Base-by-base conservation (phyloP, 2,329 filamentous ascomycete genomes). In the Sporothrix protearum region DNA sequence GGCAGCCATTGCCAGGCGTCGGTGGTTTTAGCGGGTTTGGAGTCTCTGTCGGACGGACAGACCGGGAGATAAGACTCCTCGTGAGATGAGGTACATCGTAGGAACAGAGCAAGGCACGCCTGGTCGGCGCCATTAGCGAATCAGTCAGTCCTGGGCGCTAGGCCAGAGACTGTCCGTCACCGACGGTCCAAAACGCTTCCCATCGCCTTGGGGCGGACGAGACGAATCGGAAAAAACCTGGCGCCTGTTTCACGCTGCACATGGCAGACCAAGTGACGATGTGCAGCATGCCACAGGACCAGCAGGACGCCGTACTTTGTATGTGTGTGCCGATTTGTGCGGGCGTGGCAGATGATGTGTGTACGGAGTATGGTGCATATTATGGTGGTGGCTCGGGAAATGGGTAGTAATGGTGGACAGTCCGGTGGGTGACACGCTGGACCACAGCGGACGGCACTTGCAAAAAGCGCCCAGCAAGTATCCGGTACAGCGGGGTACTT, bases 401-500 rank as follows among this genome's bases (percentile, higher is more conserved):
- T 19, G 36, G 59, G 59, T 28, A 36, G 59, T 64, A 36, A n/a
- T 22, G 28, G 68, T 22, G 28, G 30, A 19, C 1, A 33, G 8
- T 22, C 6, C 9, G 1, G 6, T 8, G 49, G n/a, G 33, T 25
- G 16, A 22, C 19, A 16, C 57, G 2, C 16, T 42, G 33, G 3
- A 22, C 16, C 9, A 61, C 57, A 42, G 14, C 28, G 59, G 39
- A 45, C n/a, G 36, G 53, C 36, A 51, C 55, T 69, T 61, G 53
- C 6, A 49, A 47, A 19, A 51, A 57, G 39, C 14, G 33, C n/a
- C 16, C n/a, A 19, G 14, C 25, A 47, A 55, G 70, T 68, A 69
- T 57, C 63, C 47, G 53, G 64, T 71, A 71, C 63, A 63, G 69
- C 59, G 66, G 71, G 49, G 66, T 72, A 71, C 72, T 67, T 69